A percentile compares a stretch with the other conserved stretches of the same genome.
Conservation (phyloP, 2,329 filamentous ascomycete genomes). For the Teratosphaeriaceae sp. region DNA sequence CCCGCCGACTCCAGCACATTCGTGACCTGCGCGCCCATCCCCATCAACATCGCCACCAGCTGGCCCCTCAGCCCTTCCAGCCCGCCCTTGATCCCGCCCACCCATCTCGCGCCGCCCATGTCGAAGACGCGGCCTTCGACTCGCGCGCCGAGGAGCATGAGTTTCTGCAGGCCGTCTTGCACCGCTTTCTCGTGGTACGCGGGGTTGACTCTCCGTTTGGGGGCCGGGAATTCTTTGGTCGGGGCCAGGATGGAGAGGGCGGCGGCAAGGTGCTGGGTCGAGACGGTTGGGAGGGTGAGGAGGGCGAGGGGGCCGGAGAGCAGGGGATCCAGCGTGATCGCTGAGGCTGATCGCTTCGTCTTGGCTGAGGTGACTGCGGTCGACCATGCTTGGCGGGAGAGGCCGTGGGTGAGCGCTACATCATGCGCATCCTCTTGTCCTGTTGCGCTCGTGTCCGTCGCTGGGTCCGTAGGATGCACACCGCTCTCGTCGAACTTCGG, state of each 20-base stretch:
- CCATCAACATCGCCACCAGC: conserved; percentile 73
- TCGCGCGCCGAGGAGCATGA: conserved; percentile 78
- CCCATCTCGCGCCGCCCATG: conserved; percentile 61
- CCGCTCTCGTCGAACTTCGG: conserved; percentile 24
- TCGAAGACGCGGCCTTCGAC: conserved; percentile 85
- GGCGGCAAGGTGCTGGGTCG: conserved; percentile 74
- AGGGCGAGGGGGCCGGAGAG: conserved; percentile 75
- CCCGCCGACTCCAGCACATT: conserved; percentile 69
- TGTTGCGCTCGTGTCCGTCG: conserved; percentile 26
- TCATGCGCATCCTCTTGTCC: conserved; percentile 35
- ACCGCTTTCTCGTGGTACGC: conserved; percentile 74
- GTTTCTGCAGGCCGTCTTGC: conserved; percentile 76
- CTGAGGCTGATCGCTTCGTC: conserved; percentile 35
- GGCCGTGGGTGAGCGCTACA: conserved; percentile 51
- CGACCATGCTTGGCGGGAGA: conserved; percentile 50
- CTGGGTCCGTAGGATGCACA: conserved; percentile 19
- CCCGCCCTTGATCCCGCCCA: conserved; percentile 72
- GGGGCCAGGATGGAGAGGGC: conserved; percentile 74
- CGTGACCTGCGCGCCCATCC: conserved; percentile 70
- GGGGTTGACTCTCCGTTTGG: conserved; percentile 66
- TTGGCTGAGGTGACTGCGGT: conserved; percentile 32
- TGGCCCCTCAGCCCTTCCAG: conserved; percentile 74
- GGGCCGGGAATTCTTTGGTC: conserved; percentile 66
- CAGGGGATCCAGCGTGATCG: conserved; percentile 62
- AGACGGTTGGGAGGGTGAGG: conserved; percentile 73